These are phyloP conservation scores for Pseudocercospora fijiensis DNA, from an alignment of 2,329 filamentous ascomycete species.

Conservation along the genomic window DNA sequence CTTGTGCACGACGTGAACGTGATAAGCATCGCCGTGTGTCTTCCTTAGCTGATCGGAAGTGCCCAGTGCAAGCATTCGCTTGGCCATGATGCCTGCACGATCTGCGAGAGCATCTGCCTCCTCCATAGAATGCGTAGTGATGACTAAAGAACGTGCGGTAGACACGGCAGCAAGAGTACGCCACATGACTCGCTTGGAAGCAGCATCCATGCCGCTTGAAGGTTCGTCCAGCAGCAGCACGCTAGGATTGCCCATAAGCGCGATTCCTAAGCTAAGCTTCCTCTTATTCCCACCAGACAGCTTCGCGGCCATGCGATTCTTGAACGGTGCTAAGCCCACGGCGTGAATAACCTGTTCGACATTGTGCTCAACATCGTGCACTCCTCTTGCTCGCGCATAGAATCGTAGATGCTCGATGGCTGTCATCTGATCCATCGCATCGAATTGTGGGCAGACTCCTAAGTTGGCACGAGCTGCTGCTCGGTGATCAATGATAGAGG, in stretches of 20 bases:
- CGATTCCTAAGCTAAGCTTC: constrained; percentile 86
- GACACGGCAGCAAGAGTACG: constrained; percentile 72
- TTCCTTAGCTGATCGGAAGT: constrained; percentile 69
- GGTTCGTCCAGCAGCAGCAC: constrained; percentile 89
- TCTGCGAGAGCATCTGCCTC: constrained; percentile 86
- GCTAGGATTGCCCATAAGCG: constrained; percentile 85
- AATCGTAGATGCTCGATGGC: constrained; percentile 82
- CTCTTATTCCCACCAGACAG: constrained; percentile 89
- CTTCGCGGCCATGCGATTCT: constrained; percentile 71
- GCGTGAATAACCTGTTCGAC: constrained; percentile 75
- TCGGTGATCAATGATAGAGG: constrained; percentile 70
- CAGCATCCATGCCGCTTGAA: constrained; percentile 83
- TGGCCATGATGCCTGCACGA: constrained; percentile 81
- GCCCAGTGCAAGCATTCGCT: constrained; percentile 80
- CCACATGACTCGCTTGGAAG: constrained; percentile 92
- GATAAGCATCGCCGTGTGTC: constrained; percentile 73
- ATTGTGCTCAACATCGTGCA: constrained; percentile 72
- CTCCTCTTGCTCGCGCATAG: constrained; percentile 81
- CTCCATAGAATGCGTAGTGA: constrained; percentile 95
- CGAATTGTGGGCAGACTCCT: constrained; percentile 79
- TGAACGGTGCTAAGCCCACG: constrained; percentile 72
- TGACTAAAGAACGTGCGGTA: constrained; percentile 73
- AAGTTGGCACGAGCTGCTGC: constrained; percentile 72
- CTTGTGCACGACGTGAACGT: constrained; percentile 76
- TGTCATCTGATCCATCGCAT: constrained; percentile 86